Evolutionary conservation across 768 basidiomycete genomes (phyloP).

Genomic region (Strobilomyces echinocephalus): DNA sequence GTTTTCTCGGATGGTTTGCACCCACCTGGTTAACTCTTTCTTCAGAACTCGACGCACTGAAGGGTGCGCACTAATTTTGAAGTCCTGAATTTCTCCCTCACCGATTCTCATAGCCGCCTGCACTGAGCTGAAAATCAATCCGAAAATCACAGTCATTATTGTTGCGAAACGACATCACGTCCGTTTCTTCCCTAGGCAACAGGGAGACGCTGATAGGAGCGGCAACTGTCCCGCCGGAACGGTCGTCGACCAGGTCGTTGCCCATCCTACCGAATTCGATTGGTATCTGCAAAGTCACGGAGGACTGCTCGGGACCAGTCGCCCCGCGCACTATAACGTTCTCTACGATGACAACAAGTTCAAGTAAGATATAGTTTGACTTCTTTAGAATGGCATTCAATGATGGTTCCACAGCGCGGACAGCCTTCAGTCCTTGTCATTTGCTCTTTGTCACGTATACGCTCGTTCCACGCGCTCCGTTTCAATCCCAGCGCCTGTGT

Average conservation of each 20-base stretch:
- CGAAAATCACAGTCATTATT: conserved; percentile 70
- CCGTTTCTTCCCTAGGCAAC: conserved; percentile 48
- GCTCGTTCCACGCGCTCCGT: conserved; percentile 77
- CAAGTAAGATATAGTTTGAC: conserved; percentile 34
- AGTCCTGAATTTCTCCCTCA: conserved; percentile 1
- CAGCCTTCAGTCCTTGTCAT: conserved; percentile 64
- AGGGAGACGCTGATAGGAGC: conserved; percentile 52
- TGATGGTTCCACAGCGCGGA: conserved; percentile 43
- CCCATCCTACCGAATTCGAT: conserved; percentile 70
- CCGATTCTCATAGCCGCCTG: conserved; percentile 52
- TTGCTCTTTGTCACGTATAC: conserved; percentile 76
- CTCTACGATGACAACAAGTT: conserved; percentile 53
- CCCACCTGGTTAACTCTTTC: background rate
- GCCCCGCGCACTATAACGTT: conserved; percentile 54
- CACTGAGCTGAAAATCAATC: conserved; percentile 47
- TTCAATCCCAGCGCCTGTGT: conserved; percentile 78
- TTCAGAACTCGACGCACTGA: conserved; percentile 55
- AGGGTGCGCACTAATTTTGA: conserved; percentile 37
- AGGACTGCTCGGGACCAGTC: conserved; percentile 72
- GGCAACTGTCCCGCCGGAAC: conserved; percentile 77
- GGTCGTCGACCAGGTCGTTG: conserved; percentile 67
- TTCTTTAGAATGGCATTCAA: conserved; percentile 4
- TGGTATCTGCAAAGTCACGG: conserved; percentile 77
- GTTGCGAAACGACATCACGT: conserved; percentile 61
- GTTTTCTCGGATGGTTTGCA: conserved; percentile 7